Conservation (phyloP, 1,284 basidiomycete species). For the Melampsora larici-populina region DNA sequence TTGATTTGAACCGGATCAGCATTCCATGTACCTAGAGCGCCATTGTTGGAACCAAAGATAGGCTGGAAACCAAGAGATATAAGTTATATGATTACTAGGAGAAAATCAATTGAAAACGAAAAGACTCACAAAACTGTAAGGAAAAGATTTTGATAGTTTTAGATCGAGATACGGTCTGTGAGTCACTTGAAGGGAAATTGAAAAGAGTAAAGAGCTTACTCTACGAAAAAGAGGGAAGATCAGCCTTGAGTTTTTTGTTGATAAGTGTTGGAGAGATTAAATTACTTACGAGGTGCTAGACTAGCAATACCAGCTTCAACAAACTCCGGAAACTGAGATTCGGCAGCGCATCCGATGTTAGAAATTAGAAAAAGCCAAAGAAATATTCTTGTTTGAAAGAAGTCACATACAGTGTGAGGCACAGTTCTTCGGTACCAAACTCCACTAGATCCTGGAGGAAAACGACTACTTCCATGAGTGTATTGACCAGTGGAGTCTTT, state of each 20-base stretch:
- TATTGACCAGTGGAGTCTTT: constrained; percentile 2
- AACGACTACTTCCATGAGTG: neutral
- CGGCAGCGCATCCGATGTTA: neutral
- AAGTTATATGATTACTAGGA: neutral
- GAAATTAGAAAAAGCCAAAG: neutral
- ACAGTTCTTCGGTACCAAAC: neutral
- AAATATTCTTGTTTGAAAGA: neutral
- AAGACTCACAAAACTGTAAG: neutral
- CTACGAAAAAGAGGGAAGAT: neutral
- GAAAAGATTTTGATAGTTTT: neutral
- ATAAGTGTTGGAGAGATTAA: neutral
- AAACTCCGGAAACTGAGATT: neutral
- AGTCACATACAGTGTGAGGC: neutral
- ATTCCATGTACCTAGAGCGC: neutral
- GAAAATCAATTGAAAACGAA: neutral
- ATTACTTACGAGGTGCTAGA: neutral
- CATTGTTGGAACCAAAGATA: neutral
- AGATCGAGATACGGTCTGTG: neutral
- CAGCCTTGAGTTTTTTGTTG: neutral
- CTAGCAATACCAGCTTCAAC: neutral
- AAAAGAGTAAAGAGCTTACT: neutral
- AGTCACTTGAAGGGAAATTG: too few relatives aligned
- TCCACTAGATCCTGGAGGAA: neutral
- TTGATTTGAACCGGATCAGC: neutral
- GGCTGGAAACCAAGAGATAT: neutral